Base-by-base conservation (phyloP, 106 monocot species). In the Platanthera zijinensis region DNA sequence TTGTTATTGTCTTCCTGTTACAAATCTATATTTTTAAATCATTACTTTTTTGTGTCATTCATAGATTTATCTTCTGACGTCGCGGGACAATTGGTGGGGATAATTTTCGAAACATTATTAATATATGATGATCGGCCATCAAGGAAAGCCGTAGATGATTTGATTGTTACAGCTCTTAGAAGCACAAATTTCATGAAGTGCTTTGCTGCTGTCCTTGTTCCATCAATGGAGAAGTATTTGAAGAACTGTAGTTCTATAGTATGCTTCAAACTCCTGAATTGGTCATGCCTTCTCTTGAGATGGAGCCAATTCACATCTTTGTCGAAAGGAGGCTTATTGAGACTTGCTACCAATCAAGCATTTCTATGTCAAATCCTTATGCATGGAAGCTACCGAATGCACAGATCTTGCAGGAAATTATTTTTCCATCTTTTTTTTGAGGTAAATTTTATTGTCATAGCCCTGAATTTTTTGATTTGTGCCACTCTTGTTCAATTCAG, bases 71-170 rank as follows among this genome's bases (percentile, higher is more conserved):
- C 86, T 57, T 76, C 84, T 53, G 91, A 91, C 48, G 73, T 69
- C 19, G 80, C 84, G 28, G 74, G 79, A 64, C 63, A 67, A 71
- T 15, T 91, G 52, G 91, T 93, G 74, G 97, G 89, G 69, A 74
- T 86, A 64, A 83, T 97, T 69, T 91, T 97, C 73, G 82, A 82
- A 83, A 94, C 97, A 75, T 79, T 97, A 64, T 75, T 59, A 51
- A 75, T 88, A 74, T 91, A 91, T 71, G 94, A 94, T 78, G 94
- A 97, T 69, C 89, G 91, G n/a, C 54, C 80, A 79, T 97, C 97
- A 21, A 89, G 87, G 77, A 93, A 88, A 70, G 84, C 86, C 61
- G 94, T 94, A 3, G 93, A 97, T 80, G 91, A 94, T 76, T 76
- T 97, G 77, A 85, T 97, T 78, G 63, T 86, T 73, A 81, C 82